A percentile compares a stretch with the other conserved stretches of the same genome.
These are phyloP conservation scores for Nakazawaea populi DNA, from an alignment of 805 yeast species.

Conservation along the genomic window DNA sequence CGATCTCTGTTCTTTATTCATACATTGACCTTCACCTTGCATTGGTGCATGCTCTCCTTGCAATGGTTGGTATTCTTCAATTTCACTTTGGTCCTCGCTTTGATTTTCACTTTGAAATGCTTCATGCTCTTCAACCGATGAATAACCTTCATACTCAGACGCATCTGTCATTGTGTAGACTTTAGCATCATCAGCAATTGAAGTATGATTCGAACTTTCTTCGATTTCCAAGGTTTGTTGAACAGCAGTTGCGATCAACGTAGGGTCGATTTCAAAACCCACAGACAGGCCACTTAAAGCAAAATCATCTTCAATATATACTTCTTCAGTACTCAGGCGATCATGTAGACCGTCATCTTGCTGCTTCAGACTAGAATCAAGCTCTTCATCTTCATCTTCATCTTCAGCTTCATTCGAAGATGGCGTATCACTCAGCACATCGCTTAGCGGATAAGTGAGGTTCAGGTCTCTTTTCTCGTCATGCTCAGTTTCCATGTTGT, in stretches of 20 bases:
- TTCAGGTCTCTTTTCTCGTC: not conserved
- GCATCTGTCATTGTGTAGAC: not conserved
- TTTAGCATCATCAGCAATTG: not conserved
- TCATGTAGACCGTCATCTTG: no score
- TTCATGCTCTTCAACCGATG: not conserved
- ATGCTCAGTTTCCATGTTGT: not conserved
- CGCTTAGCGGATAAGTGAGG: no score
- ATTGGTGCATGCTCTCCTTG: no score
- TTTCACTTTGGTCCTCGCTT: no score
- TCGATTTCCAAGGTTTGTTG: conserved; percentile 2
- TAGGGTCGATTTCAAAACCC: conserved; percentile 8
- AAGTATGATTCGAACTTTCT: not conserved
- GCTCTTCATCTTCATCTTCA: conserved; percentile 11
- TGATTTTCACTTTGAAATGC: no score
- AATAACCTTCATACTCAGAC: not conserved
- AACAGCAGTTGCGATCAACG: conserved; percentile 8
- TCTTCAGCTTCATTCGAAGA: conserved; percentile 6
- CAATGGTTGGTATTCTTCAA: no score
- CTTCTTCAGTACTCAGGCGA: not conserved
- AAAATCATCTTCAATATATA: not conserved
- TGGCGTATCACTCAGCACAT: not conserved
- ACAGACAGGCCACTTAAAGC: not conserved
- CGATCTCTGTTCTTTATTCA: no score
- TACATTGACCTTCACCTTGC: no score
- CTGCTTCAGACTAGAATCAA: not conserved